Base-by-base conservation (phyloP, 768 basidiomycete species). In the Boletus tylopilopsis region DNA sequence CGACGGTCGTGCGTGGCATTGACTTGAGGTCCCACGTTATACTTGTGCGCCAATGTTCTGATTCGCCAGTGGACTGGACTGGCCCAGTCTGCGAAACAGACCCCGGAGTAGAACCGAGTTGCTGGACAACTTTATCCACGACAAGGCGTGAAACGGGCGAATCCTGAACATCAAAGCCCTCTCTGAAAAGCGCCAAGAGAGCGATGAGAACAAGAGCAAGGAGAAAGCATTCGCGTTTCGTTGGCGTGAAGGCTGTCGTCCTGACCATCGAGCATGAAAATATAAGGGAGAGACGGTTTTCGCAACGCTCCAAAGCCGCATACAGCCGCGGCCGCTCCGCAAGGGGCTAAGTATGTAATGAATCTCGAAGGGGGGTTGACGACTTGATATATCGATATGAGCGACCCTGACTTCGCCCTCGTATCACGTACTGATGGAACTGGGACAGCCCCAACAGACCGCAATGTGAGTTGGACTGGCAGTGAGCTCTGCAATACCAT, bases 1-100 rank as follows among this genome's bases (percentile, higher is more conserved):
- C 68, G 3, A 94, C 72, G 42, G 77, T 76, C 6, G 93, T 90
- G 37, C 74, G 61, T 2, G 83, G 83, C 6, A 84, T 68, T 22
- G 52, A 53, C 1, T 58, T 63, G 7, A 58, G 42, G 1, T 58
- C 48, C 78, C 77, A 80, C 1, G 71, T 65, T 21, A 78, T 47
- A 18, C 65, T 64, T 0, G 60, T 64, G 24, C 67, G 64, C 67
- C 66, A 69, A 22, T 13, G 54, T 24, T 65, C 67, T 8, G 51
- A 53, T 11, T 58, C 45, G 18, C n/a, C n/a, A n/a, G 51, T 33
- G 18, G 55, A 51, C 5, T 53, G 59, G 1, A 38, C 45, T 5
- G 45, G 19, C 12, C 30, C 19, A 6, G 50, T 56, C 3, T 62
- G 27, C 10, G 59, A 49, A 33, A 30, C 6, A 21, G 24, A 8